Evolutionary conservation across 768 basidiomycete genomes (phyloP), one percentile per base, ranked within the genome.

Genomic region (Mycena venus): DNA sequence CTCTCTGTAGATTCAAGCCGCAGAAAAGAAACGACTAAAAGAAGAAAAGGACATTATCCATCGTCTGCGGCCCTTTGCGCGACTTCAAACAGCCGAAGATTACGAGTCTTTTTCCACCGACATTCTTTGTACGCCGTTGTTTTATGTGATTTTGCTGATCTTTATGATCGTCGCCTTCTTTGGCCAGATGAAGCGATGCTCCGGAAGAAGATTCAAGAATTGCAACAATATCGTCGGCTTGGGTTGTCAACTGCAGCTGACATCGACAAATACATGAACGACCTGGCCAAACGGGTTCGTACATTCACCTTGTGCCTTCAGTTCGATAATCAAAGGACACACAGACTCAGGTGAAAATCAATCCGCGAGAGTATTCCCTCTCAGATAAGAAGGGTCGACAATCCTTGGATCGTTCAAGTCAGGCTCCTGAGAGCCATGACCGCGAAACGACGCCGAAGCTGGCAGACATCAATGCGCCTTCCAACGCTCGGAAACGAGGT

Each of bases 11-110:
- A 94, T 96, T 87, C 93, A 95, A 88, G 95, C 95, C 12, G 89
- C 90, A 3, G 98, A 99, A 77, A 95, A 97, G 85, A 99, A 98
- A 81, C 88, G 96, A 21, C 90, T 90, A 10, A 93, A 94, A 78
- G 98, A 99, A 74, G 97, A 99, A 79, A 91, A 94, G 76, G 98
- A 99, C 74, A 93, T 99, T 68, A 83, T 96, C 27, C 92, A 96
- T 77, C 92, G 97, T 29, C 88, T 97, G 67, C 94, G 97, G 75
- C 95, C 96, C 3, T 99, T 99, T 82, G 91, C 98, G 31, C 91
- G 93, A 65, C 85, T 99, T 40, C 97, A 98, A 81, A 97, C 96
- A 0, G 93, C 94, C 1, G 92, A 95, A 71, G 98, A 99, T 79
- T 97, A 94, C 77, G 98, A 99, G 81, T 88, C 88, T 4, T 95